Percentiles rank a stretch among this genome's conserved stretches.
Evolutionary conservation across 2,329 filamentous ascomycete species (phyloP).

Genomic region (Monosporascus sp.): DNA sequence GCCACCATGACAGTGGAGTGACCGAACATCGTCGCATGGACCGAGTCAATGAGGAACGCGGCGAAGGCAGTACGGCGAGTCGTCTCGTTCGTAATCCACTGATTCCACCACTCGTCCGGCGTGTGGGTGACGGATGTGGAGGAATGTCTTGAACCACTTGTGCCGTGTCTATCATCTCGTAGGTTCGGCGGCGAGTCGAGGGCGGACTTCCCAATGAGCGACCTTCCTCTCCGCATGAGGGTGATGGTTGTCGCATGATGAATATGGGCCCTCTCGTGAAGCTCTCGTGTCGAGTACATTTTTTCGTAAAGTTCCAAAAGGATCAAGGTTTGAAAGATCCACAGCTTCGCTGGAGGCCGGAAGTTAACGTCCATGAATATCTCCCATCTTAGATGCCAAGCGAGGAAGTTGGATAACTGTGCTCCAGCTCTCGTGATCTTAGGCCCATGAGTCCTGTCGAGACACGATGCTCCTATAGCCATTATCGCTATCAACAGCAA

Average conservation of each 20-base stretch:
- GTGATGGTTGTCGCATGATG: constrained; percentile 95
- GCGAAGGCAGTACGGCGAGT: constrained; percentile 87
- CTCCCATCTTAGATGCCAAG: constrained; percentile 92
- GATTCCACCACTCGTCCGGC: constrained; percentile 87
- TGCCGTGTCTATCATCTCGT: constrained; percentile 49
- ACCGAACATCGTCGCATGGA: constrained; percentile 96
- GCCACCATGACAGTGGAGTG: constrained; percentile 96
- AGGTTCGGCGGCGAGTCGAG: constrained; percentile 77
- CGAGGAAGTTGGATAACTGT: constrained; percentile 81
- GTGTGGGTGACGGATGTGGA: constrained; percentile 60
- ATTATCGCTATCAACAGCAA: constrained; percentile 83
- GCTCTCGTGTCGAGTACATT: constrained; percentile 86
- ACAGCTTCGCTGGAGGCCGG: constrained; percentile 85
- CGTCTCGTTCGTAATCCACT: constrained; percentile 92
- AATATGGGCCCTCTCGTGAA: constrained; percentile 93
- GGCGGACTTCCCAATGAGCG: constrained; percentile 78
- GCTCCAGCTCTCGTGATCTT: constrained; percentile 71
- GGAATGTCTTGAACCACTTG: constrained; percentile 52
- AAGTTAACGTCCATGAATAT: constrained; percentile 91
- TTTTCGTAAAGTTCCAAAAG: constrained; percentile 94
- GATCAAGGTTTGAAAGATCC: constrained; percentile 89
- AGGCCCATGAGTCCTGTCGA: constrained; percentile 75
- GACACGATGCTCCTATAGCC: constrained; percentile 82
- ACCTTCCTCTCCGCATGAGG: constrained; percentile 88
- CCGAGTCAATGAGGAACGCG: constrained; percentile 91